phyloP scores from a whole-genome alignment of 495 filamentous ascomycete species.

The Penicillium paxilli region DNA sequence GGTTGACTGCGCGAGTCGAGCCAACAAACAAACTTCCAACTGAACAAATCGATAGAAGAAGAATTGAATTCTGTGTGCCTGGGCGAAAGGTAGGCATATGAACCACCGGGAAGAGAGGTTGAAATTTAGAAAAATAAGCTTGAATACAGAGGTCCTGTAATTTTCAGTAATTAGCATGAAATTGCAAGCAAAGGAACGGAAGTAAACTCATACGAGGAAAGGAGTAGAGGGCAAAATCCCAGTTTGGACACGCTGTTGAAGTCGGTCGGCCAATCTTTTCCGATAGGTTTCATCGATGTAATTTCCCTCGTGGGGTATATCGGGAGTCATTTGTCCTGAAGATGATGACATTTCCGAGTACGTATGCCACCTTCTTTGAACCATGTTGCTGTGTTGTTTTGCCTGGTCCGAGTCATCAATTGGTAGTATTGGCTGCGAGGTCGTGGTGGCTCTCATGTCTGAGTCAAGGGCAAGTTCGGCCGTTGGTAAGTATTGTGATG shows the following conservation, averaged over 20 bases:
- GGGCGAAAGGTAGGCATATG: constrained; percentile 33
- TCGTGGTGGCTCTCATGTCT: background rate
- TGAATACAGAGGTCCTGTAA: constrained; percentile 25
- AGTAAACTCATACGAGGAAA: constrained; percentile 17
- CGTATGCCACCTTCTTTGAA: constrained; percentile 17
- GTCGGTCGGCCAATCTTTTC: constrained; percentile 15
- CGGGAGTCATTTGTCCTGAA: constrained; percentile 11
- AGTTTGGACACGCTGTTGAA: constrained; percentile 15
- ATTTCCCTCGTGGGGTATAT: constrained; percentile 1
- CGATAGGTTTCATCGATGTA: constrained; percentile 25
- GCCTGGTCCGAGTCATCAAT: background rate
- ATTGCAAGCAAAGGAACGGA: constrained; percentile 6
- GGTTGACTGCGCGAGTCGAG: constrained; percentile 20
- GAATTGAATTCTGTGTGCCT: constrained; percentile 10
- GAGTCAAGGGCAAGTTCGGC: background rate
- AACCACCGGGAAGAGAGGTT: constrained; percentile 30
- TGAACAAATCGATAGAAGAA: constrained; percentile 23
- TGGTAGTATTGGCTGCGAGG: background rate
- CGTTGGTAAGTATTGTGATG: constrained; percentile 5
- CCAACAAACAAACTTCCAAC: constrained; percentile 33
- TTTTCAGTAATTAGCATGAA: background rate
- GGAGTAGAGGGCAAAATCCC: constrained; percentile 24
- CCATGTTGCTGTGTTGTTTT: background rate
- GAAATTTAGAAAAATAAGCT: constrained; percentile 31
- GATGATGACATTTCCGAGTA: background rate